Conservation (phyloP, 73 alveolate species). For the Tetrahymena borealis region DNA sequence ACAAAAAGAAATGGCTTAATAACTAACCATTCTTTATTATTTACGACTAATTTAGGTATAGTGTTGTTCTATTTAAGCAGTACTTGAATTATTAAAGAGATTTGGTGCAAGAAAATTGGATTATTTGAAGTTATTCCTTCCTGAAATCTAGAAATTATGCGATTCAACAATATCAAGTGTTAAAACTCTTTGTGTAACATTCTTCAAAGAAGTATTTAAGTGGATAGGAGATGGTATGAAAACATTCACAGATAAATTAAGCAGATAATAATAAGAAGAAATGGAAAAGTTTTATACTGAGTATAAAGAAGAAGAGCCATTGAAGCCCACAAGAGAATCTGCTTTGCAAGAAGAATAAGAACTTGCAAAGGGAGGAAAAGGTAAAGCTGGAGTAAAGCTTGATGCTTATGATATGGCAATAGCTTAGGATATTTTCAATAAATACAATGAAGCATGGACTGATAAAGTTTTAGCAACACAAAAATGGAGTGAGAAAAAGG, state of each 20-base stretch:
- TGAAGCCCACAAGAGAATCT: constrained; percentile 26
- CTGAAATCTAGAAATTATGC: constrained; percentile 39
- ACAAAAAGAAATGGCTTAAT: too few relatives aligned
- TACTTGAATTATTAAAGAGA: constrained; percentile 35
- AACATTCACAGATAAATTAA: constrained; percentile 39
- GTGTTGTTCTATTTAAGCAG: constrained; percentile 37
- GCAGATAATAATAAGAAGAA: constrained; percentile 49
- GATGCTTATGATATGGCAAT: constrained; percentile 69
- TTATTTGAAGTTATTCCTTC: constrained; percentile 51
- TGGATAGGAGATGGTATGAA: constrained; percentile 67
- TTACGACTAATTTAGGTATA: constrained; percentile 26
- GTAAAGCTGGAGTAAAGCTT: constrained; percentile 43
- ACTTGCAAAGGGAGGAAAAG: constrained; percentile 18
- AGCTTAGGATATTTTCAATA: constrained; percentile 54
- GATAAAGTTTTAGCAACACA: constrained; percentile 52
- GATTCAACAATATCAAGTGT: constrained; percentile 48
- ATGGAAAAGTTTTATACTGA: constrained; percentile 35
- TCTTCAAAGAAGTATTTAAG: constrained; percentile 64
- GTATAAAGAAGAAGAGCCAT: constrained; percentile 20
- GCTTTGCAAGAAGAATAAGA: constrained; percentile 25
- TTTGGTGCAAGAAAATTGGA: constrained; percentile 62
- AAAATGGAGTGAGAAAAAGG: constrained; percentile 77
- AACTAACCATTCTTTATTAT: background rate
- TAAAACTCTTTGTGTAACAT: constrained; percentile 52
- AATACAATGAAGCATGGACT: constrained; percentile 64